Percentiles rank a stretch among this genome's conserved stretches.
Conservation (phyloP, 768 basidiomycete genomes). For the Dendrothele bispora region DNA sequence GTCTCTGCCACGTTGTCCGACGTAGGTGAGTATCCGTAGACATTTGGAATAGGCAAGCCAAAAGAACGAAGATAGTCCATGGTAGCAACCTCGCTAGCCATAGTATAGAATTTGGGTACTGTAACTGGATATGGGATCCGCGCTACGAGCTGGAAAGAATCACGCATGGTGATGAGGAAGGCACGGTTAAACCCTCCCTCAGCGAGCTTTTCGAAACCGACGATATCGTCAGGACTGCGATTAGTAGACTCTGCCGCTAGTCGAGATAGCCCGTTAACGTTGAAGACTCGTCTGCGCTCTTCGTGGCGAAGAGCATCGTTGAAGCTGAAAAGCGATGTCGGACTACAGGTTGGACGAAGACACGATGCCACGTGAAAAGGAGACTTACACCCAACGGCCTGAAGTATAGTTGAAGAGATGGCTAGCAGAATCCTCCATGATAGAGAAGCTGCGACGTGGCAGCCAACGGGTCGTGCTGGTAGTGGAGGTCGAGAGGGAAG, state of each 20-base stretch:
- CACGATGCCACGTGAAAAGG: conserved; percentile 20
- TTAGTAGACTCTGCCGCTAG: conserved; percentile 44
- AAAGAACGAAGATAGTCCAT: conserved; percentile 37
- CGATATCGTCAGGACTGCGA: conserved; percentile 37
- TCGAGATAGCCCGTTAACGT: conserved; percentile 40
- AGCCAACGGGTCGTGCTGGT: conserved; percentile 22
- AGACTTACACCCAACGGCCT: conserved; percentile 44
- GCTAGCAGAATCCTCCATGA: conserved; percentile 23
- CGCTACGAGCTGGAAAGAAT: conserved; percentile 36
- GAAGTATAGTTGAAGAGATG: conserved; percentile 43
- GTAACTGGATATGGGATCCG: conserved; percentile 40
- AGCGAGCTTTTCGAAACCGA: conserved; percentile 38
- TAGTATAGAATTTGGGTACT: conserved; percentile 34
- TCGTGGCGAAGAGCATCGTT: conserved; percentile 45
- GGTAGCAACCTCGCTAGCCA: conserved; percentile 49
- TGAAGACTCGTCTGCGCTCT: conserved; percentile 43
- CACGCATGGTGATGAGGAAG: conserved; percentile 39
- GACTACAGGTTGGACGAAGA: conserved; percentile 28
- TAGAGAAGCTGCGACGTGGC: conserved; percentile 33
- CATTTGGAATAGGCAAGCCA: conserved; percentile 39
- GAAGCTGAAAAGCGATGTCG: conserved; percentile 26
- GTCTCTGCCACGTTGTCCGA: conserved; percentile 39
- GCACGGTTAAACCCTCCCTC: conserved; percentile 45
- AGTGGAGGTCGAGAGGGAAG: conserved; percentile 23
- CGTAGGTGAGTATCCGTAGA: conserved; percentile 42